Conservation (phyloP, 345 rosid species). For the Bruguiera gymnorhiza region DNA sequence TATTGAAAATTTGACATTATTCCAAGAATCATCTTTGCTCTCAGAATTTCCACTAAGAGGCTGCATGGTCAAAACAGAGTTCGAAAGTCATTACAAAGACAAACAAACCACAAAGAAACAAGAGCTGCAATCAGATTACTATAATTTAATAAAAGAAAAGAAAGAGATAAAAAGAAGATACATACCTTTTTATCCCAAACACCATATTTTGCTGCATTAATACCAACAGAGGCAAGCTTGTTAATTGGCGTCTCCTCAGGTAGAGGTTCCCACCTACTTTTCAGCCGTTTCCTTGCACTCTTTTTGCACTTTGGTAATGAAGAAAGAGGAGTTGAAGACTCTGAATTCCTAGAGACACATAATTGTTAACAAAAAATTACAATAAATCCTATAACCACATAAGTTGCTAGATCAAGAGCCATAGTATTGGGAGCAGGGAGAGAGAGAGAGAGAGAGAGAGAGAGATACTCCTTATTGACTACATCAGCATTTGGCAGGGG, state of each 20-base stretch:
- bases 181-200: slow-evolving; percentile 67
- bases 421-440: not conserved
- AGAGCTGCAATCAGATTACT: not conserved
- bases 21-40: slow-evolving; percentile 49
- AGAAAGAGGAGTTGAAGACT: slow-evolving; percentile 35
- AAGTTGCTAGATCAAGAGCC: not conserved
- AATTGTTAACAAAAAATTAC: not conserved
- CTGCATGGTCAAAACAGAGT: slow-evolving; percentile 35
- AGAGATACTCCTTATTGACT: slow-evolving; percentile 51
- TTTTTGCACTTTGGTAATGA: slow-evolving; percentile 40
- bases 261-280: slow-evolving; percentile 99
- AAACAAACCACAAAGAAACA: not conserved
- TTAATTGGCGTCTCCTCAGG: slow-evolving; percentile 57
- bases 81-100: slow-evolving; percentile 2
- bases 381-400: too few relatives aligned
- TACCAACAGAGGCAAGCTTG: slow-evolving; percentile 38
- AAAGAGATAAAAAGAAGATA: not conserved
- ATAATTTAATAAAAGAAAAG: not conserved
- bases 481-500: slow-evolving; percentile 43
- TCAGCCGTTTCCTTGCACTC: slow-evolving; percentile 70
- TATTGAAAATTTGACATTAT: slow-evolving; percentile 34
- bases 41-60: slow-evolving; percentile 34
- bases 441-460: slow-evolving; percentile 11
- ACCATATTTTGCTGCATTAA: slow-evolving; percentile 48
- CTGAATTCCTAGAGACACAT: slow-evolving; percentile 25